Evolutionary conservation across 768 basidiomycete species (phyloP), one percentile per base, ranked within the genome.

Genomic region (Mycena epipterygia): DNA sequence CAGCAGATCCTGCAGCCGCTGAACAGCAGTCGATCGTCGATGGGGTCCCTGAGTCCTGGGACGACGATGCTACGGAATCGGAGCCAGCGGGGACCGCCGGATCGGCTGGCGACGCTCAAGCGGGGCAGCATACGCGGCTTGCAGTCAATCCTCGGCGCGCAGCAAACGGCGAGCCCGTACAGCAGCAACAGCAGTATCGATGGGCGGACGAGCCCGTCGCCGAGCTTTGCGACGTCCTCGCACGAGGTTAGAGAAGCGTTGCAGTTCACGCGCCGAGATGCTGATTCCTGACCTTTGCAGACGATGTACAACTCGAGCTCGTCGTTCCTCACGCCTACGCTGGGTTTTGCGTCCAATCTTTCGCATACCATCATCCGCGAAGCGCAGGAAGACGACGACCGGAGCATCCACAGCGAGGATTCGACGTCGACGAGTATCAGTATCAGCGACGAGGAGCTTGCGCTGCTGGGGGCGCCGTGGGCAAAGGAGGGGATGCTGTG

Each of bases 401-500:
- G 89, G 59, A 95, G 94, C 72, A 76, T 89, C 25, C 84, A 85
- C 39, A 95, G 92, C 78, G 86, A 87, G 23, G 88, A 85, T 42
- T 90, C 94, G 6, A 81, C 78, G 32, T 91, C 92, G 30, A 93
- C 92, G 1, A 90, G 87, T 37, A 92, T 94, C 74, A 95, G 95
- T 59, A 95, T 98, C 68, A 91, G 93, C 9, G 97, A 99, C 75
- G 98, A 99, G 80, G 96, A 98, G 81, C 86, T 99, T 16, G 97
- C 97, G 2, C 84, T 99, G 41, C 90, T 98, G 19, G 98, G 98
- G 19, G 91, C 98, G 7, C 98, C 98, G 0, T 99, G 97, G 97
- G 98, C 98, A 0, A 99, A 99, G 81, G 98, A 99, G 80, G 98
- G 98, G 16, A 94, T 97, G 86, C 89, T 99, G 12, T 93, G 92